phyloP scores from a whole-genome alignment of 495 filamentous ascomycete genomes.

The Daldinia loculata region DNA sequence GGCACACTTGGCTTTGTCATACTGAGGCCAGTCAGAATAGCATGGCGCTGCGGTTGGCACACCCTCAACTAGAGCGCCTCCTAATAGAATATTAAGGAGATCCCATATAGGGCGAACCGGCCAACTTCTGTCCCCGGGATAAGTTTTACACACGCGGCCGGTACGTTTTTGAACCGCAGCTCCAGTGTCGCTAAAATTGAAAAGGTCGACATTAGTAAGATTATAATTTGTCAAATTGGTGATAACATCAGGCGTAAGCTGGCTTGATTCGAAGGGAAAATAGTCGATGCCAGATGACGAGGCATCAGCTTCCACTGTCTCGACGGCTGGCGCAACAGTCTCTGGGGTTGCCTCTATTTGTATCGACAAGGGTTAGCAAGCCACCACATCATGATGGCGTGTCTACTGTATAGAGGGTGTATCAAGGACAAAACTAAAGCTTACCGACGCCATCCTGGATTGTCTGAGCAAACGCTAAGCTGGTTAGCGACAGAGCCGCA shows the following conservation, averaged over 20 bases:
- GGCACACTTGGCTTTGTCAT: slow-evolving; percentile 54
- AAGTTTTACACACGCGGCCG: background rate
- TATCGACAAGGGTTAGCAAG: slow-evolving; percentile 26
- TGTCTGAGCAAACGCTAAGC: slow-evolving; percentile 36
- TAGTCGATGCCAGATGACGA: slow-evolving; percentile 29
- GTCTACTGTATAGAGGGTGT: background rate
- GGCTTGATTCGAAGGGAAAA: slow-evolving; percentile 51
- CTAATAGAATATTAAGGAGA: background rate
- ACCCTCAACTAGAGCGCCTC: slow-evolving; percentile 59
- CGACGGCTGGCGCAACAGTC: slow-evolving; percentile 33
- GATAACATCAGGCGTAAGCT: slow-evolving; percentile 51
- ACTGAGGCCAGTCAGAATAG: slow-evolving; percentile 57
- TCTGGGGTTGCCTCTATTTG: slow-evolving; percentile 25
- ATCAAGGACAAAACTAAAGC: slow-evolving; percentile 13
- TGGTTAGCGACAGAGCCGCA: slow-evolving; percentile 39
- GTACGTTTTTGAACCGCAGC: background rate
- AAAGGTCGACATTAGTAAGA: background rate
- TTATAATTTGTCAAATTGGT: slow-evolving; percentile 41
- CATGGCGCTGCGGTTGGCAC: slow-evolving; percentile 63
- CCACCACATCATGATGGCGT: background rate
- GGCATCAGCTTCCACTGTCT: slow-evolving; percentile 21
- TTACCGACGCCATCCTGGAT: slow-evolving; percentile 29
- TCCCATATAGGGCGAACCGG: background rate
- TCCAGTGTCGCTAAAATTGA: background rate
- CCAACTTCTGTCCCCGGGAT: background rate